Base-by-base conservation (phyloP, 208 protist species). In the Sergeia podlipaevii region DNA sequence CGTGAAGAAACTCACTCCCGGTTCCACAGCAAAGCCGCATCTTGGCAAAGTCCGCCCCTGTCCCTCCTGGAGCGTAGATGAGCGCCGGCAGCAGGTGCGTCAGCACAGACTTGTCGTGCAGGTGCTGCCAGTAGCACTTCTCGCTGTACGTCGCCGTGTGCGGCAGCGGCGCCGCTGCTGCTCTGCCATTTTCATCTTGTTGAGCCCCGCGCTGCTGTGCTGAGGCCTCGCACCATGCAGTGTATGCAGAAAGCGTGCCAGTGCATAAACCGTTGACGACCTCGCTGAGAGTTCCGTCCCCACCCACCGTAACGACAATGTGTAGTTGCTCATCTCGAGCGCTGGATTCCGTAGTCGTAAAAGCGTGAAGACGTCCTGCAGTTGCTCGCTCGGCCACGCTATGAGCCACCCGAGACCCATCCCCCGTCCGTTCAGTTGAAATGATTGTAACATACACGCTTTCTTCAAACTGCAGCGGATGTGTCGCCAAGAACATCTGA, bases 261-360 rank as follows among this genome's bases (percentile, higher is more conserved):
- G 58, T 49, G 47, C 81, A 91, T 20, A 88, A 30, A 4, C 86
- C 86, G 39, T 93, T 85, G 3, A 88, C 74, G 3, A 76, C 82
- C 23, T 93, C 86, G 62, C 77, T 86, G 20, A 93, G 63, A 4
- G 81, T 89, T 15, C 86, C 86, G 41, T 93, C 86, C 27, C 86
- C 86, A 37, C 86, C 86, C 23, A 91, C 64, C 7, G 72, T 34
- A 8, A 77, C 63, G 27, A 93, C 57, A 3, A 93, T 17, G 57
- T 83, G 65, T 32, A 74, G 23, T n/a, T n/a, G n/a, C n/a, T n/a
- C n/a, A n/a, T n/a, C n/a, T n/a, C n/a, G n/a, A 2, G 34, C 17
- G 45, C 17, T 15, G 11, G 21, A 2, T 47, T 4, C 17, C 30
- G 27, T 10, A 21, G 13, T 2, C 11, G n/a, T n/a, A n/a, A n/a